A percentile compares a stretch with the other conserved stretches of the same genome.
phyloP scores from a whole-genome alignment of 1,139 yeast species.

The Suhomyces bribrorum region DNA sequence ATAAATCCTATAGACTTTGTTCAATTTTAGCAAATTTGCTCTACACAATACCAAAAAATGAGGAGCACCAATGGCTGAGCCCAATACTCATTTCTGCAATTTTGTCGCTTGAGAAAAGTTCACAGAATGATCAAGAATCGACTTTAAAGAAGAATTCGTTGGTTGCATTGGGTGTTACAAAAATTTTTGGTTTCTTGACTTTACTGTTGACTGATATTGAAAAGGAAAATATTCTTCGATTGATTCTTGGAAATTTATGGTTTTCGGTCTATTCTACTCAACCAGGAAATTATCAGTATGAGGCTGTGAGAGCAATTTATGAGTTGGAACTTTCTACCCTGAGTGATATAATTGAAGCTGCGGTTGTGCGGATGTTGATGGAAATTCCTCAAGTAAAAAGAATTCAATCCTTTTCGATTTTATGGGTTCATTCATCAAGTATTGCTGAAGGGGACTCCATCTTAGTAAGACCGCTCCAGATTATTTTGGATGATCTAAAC shows the following conservation, averaged over 20 bases:
- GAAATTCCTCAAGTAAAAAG: slow-evolving; percentile 37
- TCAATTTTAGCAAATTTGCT: slow-evolving; percentile 16
- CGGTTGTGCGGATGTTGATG: slow-evolving; percentile 51
- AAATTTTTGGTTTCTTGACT: slow-evolving; percentile 42
- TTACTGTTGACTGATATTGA: slow-evolving; percentile 26
- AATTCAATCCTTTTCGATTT: slow-evolving; percentile 50
- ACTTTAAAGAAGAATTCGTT: slow-evolving; percentile 19
- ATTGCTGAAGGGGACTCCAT: slow-evolving; percentile 47
- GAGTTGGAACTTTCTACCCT: slow-evolving; percentile 41
- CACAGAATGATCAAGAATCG: slow-evolving; percentile 10
- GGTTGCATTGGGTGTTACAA: slow-evolving; percentile 49
- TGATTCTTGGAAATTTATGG: slow-evolving; percentile 49
- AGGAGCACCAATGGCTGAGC: slow-evolving; percentile 4
- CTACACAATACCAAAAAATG: slow-evolving; percentile 12
- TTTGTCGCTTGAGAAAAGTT: slow-evolving; percentile 18
- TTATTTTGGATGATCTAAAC: slow-evolving; percentile 63
- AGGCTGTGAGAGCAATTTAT: slow-evolving; percentile 55
- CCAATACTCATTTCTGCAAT: slow-evolving; percentile 34
- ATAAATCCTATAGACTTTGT: slow-evolving; percentile 11
- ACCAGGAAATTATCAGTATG: slow-evolving; percentile 58
- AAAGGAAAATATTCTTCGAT: slow-evolving; percentile 34
- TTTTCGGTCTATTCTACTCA: slow-evolving; percentile 42
- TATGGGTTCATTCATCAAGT: slow-evolving; percentile 61
- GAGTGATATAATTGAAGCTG: slow-evolving; percentile 57
- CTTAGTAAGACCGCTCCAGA: slow-evolving; percentile 63